phyloP scores from a whole-genome alignment of 1,284 basidiomycete species.

The Anthracocystis setariae region DNA sequence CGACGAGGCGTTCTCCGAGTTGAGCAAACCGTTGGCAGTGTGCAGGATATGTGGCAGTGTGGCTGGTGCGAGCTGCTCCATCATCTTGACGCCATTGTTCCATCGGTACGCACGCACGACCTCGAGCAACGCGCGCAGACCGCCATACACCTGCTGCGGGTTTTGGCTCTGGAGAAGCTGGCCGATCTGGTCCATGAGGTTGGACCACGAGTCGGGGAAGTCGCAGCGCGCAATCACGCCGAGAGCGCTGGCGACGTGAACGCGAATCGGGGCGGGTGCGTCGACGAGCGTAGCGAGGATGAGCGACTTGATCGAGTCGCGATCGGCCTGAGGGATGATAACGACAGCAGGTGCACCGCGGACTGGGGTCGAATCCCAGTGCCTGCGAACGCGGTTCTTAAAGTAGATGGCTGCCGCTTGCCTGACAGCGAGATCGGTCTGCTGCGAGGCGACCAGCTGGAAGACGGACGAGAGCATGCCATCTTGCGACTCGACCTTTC shows the following conservation, averaged over 20 bases:
- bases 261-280: constrained; percentile 49
- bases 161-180: constrained; percentile 52
- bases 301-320: constrained; percentile 45
- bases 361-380: constrained; percentile 54
- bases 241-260: constrained; percentile 58
- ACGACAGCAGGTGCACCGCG: constrained; percentile 16
- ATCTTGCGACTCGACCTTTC: constrained; percentile 59
- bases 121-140: constrained; percentile 62
- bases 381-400: constrained; percentile 63
- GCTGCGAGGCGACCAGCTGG: constrained; percentile 51
- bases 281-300: constrained; percentile 58
- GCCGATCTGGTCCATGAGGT: constrained; percentile 58
- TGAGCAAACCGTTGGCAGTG: constrained; percentile 53
- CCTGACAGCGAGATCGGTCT: constrained; percentile 55
- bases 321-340: constrained; percentile 52
- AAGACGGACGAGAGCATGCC: constrained; percentile 65
- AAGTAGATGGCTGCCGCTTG: constrained; percentile 66
- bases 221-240: constrained; percentile 58
- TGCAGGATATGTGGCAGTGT: constrained; percentile 61
- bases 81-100: constrained; percentile 56
- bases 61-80: constrained; percentile 56
- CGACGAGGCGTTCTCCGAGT: constrained; percentile 50
- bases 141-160: constrained; percentile 56
- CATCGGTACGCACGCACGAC: constrained; percentile 62
- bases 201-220: constrained; percentile 63